phyloP scores from a whole-genome alignment of 257 asterid genomes.

The Buddleja alternifolia region DNA sequence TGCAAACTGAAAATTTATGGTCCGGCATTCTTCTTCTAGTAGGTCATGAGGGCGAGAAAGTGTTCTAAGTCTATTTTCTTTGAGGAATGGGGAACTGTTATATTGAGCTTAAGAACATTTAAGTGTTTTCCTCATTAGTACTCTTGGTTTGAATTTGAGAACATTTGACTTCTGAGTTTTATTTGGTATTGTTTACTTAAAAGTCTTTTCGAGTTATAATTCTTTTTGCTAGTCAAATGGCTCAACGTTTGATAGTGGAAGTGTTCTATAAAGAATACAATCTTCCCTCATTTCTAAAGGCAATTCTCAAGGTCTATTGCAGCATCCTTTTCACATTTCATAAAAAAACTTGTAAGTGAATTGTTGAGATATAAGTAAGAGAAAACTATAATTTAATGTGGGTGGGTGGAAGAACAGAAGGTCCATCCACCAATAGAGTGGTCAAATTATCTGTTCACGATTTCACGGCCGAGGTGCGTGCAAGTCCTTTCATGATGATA shows the following conservation, averaged over 20 bases:
- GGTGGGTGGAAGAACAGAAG: background rate
- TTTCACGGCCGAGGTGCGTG: background rate
- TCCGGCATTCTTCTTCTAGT: background rate
- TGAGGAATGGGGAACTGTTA: background rate
- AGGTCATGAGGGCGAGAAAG: background rate
- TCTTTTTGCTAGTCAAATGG: background rate
- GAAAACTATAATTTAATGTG: background rate
- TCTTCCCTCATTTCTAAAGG: background rate
- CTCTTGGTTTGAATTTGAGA: background rate
- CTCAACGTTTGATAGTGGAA: background rate
- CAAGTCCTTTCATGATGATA: background rate
- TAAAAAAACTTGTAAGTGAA: background rate
- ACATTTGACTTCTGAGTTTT: background rate
- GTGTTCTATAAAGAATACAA: background rate
- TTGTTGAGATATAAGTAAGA: background rate
- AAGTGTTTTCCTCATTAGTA: background rate
- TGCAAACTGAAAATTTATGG: slow-evolving; percentile 11
- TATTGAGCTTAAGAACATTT: background rate
- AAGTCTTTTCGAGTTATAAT: background rate
- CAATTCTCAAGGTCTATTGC: background rate
- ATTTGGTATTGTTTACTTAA: background rate
- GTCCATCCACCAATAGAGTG: background rate
- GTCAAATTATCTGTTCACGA: background rate
- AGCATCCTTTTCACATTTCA: background rate
- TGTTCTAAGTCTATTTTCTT: background rate